These are phyloP conservation scores for Dioszegia aurantiaca DNA, from an alignment of 768 basidiomycete genomes.

Conservation along the genomic window DNA sequence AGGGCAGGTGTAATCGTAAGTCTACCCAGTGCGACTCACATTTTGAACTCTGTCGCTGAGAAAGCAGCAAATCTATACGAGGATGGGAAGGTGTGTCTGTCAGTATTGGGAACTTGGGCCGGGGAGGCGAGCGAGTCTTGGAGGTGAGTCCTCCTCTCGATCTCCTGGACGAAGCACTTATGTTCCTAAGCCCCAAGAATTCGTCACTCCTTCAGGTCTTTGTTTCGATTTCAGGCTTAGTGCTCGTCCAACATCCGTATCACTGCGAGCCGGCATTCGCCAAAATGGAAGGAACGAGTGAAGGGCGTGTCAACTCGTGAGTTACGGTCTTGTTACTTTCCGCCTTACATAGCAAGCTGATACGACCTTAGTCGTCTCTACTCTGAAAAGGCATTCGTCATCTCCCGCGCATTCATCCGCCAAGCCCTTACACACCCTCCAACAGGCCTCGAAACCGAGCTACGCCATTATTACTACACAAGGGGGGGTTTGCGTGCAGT, in stretches of 20 bases:
- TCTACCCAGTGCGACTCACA: neutral
- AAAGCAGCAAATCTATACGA: conserved; percentile 72
- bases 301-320: conserved; percentile 81
- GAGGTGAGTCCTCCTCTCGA: conserved; percentile 55
- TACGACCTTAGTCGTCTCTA: conserved; percentile 68
- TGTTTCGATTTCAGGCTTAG: conserved; percentile 89
- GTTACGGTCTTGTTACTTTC: conserved; percentile 14
- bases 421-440: conserved; percentile 79
- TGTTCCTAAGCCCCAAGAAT: conserved; percentile 58
- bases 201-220: conserved; percentile 88
- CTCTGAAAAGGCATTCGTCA: conserved; percentile 87
- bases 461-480: conserved; percentile 69
- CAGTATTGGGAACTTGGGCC: conserved; percentile 86
- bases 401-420: conserved; percentile 85
- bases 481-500: conserved; percentile 67
- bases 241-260: conserved; percentile 87
- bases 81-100: conserved; percentile 90
- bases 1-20: conserved; percentile 66
- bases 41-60: conserved; percentile 12
- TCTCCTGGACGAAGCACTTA: conserved; percentile 1
- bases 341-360: neutral
- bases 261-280: conserved; percentile 91
- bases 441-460: conserved; percentile 67
- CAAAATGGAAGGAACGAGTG: conserved; percentile 82
- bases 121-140: conserved; percentile 85